These are phyloP conservation scores for Cutaneotrichosporon cavernicola DNA, from an alignment of 1,284 basidiomycete genomes.

Conservation along the genomic window DNA sequence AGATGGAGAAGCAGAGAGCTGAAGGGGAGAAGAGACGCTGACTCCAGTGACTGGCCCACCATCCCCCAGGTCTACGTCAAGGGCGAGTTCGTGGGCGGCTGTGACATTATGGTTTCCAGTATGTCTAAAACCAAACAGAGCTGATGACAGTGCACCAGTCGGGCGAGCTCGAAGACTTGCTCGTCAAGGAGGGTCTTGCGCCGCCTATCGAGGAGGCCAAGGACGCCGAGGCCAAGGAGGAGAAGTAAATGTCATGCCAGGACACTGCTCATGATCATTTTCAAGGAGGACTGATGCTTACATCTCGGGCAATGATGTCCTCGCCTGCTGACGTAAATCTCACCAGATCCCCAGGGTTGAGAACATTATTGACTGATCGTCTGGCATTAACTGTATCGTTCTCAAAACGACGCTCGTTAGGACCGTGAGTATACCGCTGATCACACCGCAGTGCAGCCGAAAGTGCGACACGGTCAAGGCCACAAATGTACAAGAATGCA, in stretches of 20 bases:
- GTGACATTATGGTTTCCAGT: constrained; percentile 92
- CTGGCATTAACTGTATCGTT: too few relatives aligned
- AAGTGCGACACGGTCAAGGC: too few relatives aligned
- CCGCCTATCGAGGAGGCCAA: constrained; percentile 42
- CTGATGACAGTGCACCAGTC: constrained; percentile 80
- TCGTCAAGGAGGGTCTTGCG: constrained; percentile 71
- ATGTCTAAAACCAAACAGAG: constrained; percentile 52
- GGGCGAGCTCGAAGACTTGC: constrained; percentile 83
- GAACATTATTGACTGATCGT: too few relatives aligned
- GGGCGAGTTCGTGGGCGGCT: constrained; percentile 94
- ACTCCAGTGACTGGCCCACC: constrained; percentile 90
- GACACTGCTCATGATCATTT: too few relatives aligned
- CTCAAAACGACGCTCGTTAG: too few relatives aligned
- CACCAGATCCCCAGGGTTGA: too few relatives aligned
- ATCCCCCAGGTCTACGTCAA: constrained; percentile 93
- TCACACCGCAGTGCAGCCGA: too few relatives aligned
- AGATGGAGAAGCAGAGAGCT: neutral
- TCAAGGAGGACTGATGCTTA: too few relatives aligned
- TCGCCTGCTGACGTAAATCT: too few relatives aligned
- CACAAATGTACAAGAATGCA: too few relatives aligned
- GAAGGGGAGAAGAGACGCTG: constrained; percentile 7
- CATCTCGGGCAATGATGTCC: too few relatives aligned
- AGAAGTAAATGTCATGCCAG: constrained; percentile 10
- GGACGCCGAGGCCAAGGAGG: constrained; percentile 23
- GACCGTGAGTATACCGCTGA: too few relatives aligned